Evolutionary conservation across 2,329 filamentous ascomycete genomes (phyloP), one percentile per base, ranked within the genome.

Genomic region (Neurospora sp.): DNA sequence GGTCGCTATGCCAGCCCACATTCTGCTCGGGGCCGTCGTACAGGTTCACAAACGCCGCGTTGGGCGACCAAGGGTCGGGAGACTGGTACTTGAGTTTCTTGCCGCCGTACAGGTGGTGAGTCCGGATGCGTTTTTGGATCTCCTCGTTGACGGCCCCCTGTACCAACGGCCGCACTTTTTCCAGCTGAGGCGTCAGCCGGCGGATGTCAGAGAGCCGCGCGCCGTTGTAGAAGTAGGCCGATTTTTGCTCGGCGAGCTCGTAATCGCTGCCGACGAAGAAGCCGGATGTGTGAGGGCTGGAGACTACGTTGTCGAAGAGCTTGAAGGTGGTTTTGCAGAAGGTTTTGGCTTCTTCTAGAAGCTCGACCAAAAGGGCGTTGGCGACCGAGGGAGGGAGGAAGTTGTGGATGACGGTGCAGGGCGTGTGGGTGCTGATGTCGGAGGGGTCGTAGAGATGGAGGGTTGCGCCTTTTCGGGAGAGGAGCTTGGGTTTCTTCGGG

Each of bases 21-120:
- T 85, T 93, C 81, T 98, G 89, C 11, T 89, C 84, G 0, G 89
- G 90, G 0, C 94, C 94, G 75, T 90, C 84, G 79, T 99, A 99
- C 82, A 93, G 97, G 79, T 99, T 99, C 17, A 97, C 94, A 76
- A 97, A 95, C 0, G 94, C 93, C 0, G 93, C 93, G 77, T 98
- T 98, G 10, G 95, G 92, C 9, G 83, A 82, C 94, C 95, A 98
- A 0, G 85, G 80, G 0, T 86, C 79, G 0, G 92, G 86, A 0
- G 90, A 91, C 76, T 97, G 94, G 74, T 92, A 89, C 74, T 85
- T 89, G 38, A 97, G 85, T 78, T 95, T 97, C 78, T 87, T 84
- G 13, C 89, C 88, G 19, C 82, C 82, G 0, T 96, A 93, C 13
- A 62, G 28, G 3, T 17, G 28, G 69, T 85, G 85, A 3, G 86